A percentile compares a stretch with the other conserved stretches of the same genome.
These are phyloP conservation scores for Osmanthus fragrans DNA, from an alignment of 257 asterid species.

Conservation along the genomic window DNA sequence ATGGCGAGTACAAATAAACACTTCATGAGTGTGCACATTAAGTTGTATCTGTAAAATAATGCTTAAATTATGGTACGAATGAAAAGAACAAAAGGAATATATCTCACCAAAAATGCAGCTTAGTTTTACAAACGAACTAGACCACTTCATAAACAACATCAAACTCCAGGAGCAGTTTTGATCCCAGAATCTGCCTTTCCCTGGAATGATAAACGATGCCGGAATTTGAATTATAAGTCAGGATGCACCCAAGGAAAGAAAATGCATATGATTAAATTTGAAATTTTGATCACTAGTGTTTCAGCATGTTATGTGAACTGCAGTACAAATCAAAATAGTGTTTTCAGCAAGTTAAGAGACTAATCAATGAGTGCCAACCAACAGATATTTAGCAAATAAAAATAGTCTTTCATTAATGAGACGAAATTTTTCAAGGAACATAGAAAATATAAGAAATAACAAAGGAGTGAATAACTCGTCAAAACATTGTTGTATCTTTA, in stretches of 20 bases:
- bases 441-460: too few relatives aligned
- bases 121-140: constrained; percentile 8
- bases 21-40: too few relatives aligned
- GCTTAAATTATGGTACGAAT: background rate
- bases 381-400: too few relatives aligned
- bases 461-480: too few relatives aligned
- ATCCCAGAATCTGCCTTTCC: constrained; percentile 52
- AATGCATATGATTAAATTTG: background rate
- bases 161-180: constrained; percentile 61
- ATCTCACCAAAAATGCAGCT: constrained; percentile 24
- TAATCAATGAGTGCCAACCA: background rate
- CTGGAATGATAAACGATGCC: constrained; percentile 31
- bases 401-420: too few relatives aligned
- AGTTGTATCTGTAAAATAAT: too few relatives aligned
- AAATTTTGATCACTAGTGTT: too few relatives aligned
- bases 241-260: background rate
- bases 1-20: too few relatives aligned
- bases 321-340: too few relatives aligned
- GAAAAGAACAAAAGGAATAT: background rate
- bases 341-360: too few relatives aligned
- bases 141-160: constrained; percentile 23
- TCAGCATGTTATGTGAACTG: background rate
- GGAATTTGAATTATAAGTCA: background rate
- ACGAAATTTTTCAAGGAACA: too few relatives aligned
- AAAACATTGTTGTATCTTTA: too few relatives aligned